Evolutionary conservation across 441 rosid genomes (phyloP).

Genomic region (Brassica hybrid): DNA sequence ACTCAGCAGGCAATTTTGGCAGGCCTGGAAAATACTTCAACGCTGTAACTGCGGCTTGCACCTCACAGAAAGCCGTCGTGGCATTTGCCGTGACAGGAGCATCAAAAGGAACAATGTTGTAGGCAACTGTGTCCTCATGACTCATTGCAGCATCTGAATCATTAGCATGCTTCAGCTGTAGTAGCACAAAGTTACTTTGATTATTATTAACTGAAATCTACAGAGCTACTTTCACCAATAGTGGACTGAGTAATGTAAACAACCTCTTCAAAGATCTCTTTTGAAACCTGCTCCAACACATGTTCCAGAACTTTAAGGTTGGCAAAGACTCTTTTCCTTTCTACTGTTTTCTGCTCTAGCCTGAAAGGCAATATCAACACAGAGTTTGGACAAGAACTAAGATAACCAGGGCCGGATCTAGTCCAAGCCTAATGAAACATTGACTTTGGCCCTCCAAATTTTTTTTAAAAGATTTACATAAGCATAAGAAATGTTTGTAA

Average conservation of each 20-base stretch:
- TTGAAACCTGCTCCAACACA: slow-evolving; percentile 76
- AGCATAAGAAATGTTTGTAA: too few species aligned
- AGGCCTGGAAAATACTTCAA: slow-evolving; percentile 67
- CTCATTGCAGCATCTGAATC: slow-evolving; percentile 93
- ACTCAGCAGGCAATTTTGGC: slow-evolving; percentile 75
- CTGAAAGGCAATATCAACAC: slow-evolving; percentile 45
- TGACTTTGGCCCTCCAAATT: too few species aligned
- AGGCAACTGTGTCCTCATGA: too few species aligned
- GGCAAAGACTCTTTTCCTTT: slow-evolving; percentile 81
- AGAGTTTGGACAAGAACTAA: slow-evolving; percentile 2
- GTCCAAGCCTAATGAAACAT: too few species aligned
- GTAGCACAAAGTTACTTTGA: slow-evolving; percentile 5
- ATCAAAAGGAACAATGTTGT: slow-evolving; percentile 89
- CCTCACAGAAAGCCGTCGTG: slow-evolving; percentile 77
- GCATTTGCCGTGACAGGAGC: slow-evolving; percentile 73
- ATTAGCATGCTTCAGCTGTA: slow-evolving; percentile 77
- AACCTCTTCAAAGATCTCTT: slow-evolving; percentile 94
- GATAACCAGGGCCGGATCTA: not conserved
- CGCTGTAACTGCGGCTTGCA: slow-evolving; percentile 77
- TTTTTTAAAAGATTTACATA: too few species aligned
- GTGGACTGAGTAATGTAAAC: slow-evolving; percentile 22
- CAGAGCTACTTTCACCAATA: slow-evolving; percentile 8
- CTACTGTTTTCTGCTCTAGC: slow-evolving; percentile 82
- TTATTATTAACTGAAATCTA: not conserved
- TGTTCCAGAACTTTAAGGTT: slow-evolving; percentile 83